phyloP scores from a whole-genome alignment of 163 green algal genomes.

The Prototheca wickerhamii region DNA sequence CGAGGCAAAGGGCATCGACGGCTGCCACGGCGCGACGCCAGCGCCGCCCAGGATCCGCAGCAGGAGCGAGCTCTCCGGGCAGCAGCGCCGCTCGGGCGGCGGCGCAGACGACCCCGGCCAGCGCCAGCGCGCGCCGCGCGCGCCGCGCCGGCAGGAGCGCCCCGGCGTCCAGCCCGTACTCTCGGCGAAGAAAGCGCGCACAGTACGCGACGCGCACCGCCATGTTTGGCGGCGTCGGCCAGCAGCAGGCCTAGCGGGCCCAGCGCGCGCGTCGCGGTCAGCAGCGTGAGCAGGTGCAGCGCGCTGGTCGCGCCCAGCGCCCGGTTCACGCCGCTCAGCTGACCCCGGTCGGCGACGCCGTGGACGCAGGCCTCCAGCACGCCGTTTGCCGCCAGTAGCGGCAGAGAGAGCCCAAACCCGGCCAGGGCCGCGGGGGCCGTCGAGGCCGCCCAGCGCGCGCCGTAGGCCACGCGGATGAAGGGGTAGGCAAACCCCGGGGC shows the following conservation, averaged over 20 bases:
- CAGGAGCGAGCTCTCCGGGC: not conserved
- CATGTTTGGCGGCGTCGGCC: conserved; percentile 70
- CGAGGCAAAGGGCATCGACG: no score
- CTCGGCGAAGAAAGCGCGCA: conserved; percentile 27
- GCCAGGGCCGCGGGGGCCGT: conserved; percentile 57
- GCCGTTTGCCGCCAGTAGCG: conserved; percentile 70
- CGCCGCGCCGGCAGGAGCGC: conserved; percentile 32
- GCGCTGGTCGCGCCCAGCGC: conserved; percentile 41
- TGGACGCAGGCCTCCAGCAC: conserved; percentile 79
- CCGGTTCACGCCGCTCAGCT: conserved; percentile 44
- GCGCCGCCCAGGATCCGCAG: not conserved
- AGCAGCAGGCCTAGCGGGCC: conserved; percentile 58
- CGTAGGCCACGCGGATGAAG: conserved; percentile 67
- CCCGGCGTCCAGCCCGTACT: not conserved
- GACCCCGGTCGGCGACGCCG: conserved; percentile 34
- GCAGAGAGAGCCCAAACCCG: conserved; percentile 46
- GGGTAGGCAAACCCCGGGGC: no score
- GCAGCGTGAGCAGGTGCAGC: conserved; percentile 42
- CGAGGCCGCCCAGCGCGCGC: conserved; percentile 51
- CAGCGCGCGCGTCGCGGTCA: conserved; percentile 25
- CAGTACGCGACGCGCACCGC: conserved; percentile 62
- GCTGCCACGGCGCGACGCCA: conserved; percentile 9
- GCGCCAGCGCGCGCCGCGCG: conserved; percentile 19
- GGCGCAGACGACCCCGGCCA: conserved; percentile 1
- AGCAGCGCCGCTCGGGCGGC: not conserved